phyloP scores from a whole-genome alignment of 495 filamentous ascomycete genomes.

The Podospora anserina region DNA sequence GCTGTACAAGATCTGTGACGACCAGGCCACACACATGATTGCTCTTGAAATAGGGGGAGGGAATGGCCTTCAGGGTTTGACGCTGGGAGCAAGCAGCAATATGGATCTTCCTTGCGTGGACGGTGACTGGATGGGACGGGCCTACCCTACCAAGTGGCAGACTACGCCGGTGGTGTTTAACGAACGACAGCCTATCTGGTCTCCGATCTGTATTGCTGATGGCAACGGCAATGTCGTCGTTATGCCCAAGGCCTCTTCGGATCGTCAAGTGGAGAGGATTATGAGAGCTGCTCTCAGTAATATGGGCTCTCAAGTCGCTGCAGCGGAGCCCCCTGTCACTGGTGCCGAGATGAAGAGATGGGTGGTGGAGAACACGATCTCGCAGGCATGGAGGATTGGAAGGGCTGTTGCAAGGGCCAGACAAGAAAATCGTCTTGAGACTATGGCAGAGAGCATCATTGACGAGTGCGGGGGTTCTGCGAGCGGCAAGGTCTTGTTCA shows the following conservation, averaged over 20 bases:
- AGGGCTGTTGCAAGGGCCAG: slow-evolving; percentile 52
- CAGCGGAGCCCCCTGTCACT: slow-evolving; percentile 43
- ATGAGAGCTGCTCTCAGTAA: slow-evolving; percentile 43
- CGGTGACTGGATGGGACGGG: slow-evolving; percentile 57
- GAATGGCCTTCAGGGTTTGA: slow-evolving; percentile 54
- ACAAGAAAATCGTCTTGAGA: slow-evolving; percentile 44
- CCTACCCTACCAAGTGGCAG: slow-evolving; percentile 57
- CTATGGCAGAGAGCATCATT: slow-evolving; percentile 54
- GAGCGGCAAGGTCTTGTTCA: slow-evolving; percentile 53
- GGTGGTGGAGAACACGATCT: slow-evolving; percentile 51
- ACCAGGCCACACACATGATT: slow-evolving; percentile 40
- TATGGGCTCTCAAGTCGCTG: slow-evolving; percentile 48
- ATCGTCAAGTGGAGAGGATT: slow-evolving; percentile 40
- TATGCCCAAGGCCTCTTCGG: slow-evolving; percentile 40
- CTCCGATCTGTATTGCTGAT: slow-evolving; percentile 47
- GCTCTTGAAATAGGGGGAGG: slow-evolving; percentile 54
- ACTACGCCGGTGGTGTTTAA: slow-evolving; percentile 54
- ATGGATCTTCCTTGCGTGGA: slow-evolving; percentile 53
- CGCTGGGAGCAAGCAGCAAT: slow-evolving; percentile 46
- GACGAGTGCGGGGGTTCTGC: slow-evolving; percentile 53
- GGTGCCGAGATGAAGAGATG: slow-evolving; percentile 47
- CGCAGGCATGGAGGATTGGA: slow-evolving; percentile 53
- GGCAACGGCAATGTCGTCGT: slow-evolving; percentile 50
- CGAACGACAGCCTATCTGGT: slow-evolving; percentile 45
- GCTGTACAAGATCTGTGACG: slow-evolving; percentile 39